Evolutionary conservation across 2,329 filamentous ascomycete genomes (phyloP).

Genomic region (Dothidotthia symphoricarpi): DNA sequence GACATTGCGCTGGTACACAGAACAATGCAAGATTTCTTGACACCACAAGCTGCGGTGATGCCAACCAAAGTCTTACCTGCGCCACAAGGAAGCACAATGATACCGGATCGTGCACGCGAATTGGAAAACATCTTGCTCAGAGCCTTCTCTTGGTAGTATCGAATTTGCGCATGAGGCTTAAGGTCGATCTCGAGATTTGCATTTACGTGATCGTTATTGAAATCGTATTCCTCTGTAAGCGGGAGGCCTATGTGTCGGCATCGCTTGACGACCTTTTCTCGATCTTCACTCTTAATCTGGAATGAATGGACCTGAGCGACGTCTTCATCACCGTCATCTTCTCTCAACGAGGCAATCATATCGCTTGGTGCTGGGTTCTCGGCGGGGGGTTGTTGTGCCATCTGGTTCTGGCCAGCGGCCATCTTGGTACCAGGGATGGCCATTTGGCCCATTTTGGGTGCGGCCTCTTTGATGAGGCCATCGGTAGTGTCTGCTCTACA

Average conservation of each 20-base stretch:
- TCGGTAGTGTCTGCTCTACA: conserved; percentile 72
- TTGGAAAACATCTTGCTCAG: conserved; percentile 99
- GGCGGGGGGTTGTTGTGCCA: conserved; percentile 41
- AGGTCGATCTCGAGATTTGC: conserved; percentile 92
- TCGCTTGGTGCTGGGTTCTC: conserved; percentile 48
- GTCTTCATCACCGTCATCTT: conserved; percentile 79
- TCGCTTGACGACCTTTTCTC: conserved; percentile 84
- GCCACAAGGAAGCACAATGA: conserved; percentile 94
- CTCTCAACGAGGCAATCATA: conserved; percentile 65
- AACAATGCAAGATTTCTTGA: conserved; percentile 94
- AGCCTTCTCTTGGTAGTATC: conserved; percentile 94
- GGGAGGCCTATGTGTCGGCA: conserved; percentile 85
- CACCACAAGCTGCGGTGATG: conserved; percentile 96
- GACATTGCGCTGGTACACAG: conserved; percentile 98
- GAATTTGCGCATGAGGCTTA: conserved; percentile 83
- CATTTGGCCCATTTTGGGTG: conserved; percentile 80
- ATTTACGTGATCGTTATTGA: conserved; percentile 85
- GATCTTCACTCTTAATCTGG: conserved; percentile 77
- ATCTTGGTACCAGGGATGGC: conserved; percentile 95
- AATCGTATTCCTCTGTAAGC: conserved; percentile 95
- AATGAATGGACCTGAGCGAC: conserved; percentile 89
- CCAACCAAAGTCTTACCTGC: conserved; percentile 96
- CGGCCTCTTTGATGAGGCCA: conserved; percentile 73
- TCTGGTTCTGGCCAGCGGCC: conserved; percentile 80
- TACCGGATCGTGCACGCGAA: conserved; percentile 91